phyloP scores from a whole-genome alignment of 768 basidiomycete species.

The Tulasnella sp. region DNA sequence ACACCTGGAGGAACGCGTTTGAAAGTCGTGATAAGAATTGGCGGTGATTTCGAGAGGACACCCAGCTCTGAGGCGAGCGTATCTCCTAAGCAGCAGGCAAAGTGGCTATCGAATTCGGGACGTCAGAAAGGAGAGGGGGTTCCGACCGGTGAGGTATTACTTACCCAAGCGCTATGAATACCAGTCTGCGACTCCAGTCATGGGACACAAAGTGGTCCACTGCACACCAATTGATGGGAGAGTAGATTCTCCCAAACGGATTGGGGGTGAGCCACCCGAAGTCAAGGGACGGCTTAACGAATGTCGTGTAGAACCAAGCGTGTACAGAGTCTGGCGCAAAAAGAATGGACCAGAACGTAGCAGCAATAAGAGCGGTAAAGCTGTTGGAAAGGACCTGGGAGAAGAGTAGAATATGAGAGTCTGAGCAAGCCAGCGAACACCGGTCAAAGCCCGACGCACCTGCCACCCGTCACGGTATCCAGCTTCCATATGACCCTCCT shows the following conservation, averaged over 20 bases:
- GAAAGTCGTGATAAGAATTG: slow-evolving; percentile 69
- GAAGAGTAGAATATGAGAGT: background rate
- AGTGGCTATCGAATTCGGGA: no score
- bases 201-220: slow-evolving; percentile 32
- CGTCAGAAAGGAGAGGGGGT: no score
- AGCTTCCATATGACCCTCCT: slow-evolving; percentile 62
- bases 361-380: slow-evolving; percentile 46
- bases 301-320: slow-evolving; percentile 14
- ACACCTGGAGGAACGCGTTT: slow-evolving; percentile 55
- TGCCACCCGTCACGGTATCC: slow-evolving; percentile 73
- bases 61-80: slow-evolving; percentile 91
- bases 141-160: no score
- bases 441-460: slow-evolving; percentile 30
- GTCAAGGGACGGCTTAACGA: background rate
- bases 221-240: slow-evolving; percentile 49
- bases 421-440: background rate
- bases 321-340: slow-evolving; percentile 34
- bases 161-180: slow-evolving; percentile 59
- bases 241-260: slow-evolving; percentile 24
- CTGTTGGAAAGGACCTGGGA: slow-evolving; percentile 55
- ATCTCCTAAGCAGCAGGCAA: slow-evolving; percentile 81
- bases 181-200: slow-evolving; percentile 48
- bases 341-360: slow-evolving; percentile 49
- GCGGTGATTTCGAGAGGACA: slow-evolving; percentile 58
- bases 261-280: background rate